Evolutionary conservation across 2,329 filamentous ascomycete genomes (phyloP).

Genomic region (Geosmithia flava): DNA sequence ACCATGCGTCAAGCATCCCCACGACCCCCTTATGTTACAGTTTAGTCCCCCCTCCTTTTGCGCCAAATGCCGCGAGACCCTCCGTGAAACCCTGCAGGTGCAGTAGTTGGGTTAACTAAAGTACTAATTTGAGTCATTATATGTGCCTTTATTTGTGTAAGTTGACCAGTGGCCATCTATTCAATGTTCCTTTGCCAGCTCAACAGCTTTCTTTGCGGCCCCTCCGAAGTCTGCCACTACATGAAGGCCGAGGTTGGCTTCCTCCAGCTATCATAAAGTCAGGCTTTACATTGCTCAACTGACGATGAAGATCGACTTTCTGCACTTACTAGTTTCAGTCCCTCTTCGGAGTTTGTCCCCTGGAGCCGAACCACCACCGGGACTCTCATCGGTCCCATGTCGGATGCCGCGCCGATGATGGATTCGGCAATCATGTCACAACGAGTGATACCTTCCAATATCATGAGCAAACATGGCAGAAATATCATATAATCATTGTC

Average conservation of each 20-base stretch:
- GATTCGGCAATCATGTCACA: slow-evolving; percentile 40
- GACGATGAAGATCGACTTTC: background rate
- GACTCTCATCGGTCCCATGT: slow-evolving; percentile 21
- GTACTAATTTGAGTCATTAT: background rate
- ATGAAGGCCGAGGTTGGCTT: slow-evolving; percentile 19
- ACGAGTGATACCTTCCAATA: slow-evolving; percentile 26
- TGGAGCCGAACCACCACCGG: slow-evolving; percentile 33
- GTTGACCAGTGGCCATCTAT: too few relatives aligned
- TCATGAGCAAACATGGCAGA: background rate
- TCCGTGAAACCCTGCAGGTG: too few relatives aligned
- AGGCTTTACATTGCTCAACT: background rate
- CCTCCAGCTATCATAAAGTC: slow-evolving; percentile 14
- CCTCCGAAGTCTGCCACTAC: slow-evolving; percentile 26
- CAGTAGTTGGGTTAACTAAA: too few relatives aligned
- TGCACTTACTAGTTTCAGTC: slow-evolving; percentile 20
- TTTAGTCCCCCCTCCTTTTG: too few relatives aligned
- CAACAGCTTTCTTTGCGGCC: slow-evolving; percentile 18
- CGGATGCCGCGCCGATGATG: slow-evolving; percentile 26
- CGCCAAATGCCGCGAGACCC: too few relatives aligned
- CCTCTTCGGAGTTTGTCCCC: slow-evolving; percentile 30
- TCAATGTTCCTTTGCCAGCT: background rate
- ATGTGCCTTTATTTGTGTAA: background rate
- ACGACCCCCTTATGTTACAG: too few relatives aligned
- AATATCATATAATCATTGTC: background rate
- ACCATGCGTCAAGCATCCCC: too few relatives aligned